A percentile compares a stretch with the other conserved stretches of the same genome.
Conservation (phyloP, 139 green algal genomes). For the Tetratostichococcus sp. region DNA sequence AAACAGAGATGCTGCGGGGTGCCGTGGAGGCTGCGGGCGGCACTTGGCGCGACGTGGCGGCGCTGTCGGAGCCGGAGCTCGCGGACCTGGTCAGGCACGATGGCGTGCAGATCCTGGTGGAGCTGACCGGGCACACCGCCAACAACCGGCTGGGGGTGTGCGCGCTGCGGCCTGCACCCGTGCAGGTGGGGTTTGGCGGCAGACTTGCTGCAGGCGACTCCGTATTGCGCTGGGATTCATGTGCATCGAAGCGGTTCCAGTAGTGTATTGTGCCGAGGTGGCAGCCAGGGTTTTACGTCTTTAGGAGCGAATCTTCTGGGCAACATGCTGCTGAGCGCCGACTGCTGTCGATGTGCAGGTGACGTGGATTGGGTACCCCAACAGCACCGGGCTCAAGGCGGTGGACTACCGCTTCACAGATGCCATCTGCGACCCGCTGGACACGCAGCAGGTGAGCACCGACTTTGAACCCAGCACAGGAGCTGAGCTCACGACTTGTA, state of each 20-base stretch:
- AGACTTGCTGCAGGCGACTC: too few species aligned
- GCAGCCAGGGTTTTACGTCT: too few species aligned
- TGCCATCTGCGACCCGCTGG: conserved; percentile 63
- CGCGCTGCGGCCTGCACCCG: conserved; percentile 74
- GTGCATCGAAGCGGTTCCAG: not conserved
- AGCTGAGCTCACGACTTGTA: too few species aligned
- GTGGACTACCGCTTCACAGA: conserved; percentile 94
- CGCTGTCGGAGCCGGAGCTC: conserved; percentile 54
- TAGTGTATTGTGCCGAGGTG: too few species aligned
- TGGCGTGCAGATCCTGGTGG: conserved; percentile 90
- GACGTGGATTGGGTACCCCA: conserved; percentile 99
- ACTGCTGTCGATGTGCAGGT: conserved; percentile 75
- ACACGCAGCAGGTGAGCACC: conserved; percentile 37
- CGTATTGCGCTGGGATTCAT: too few species aligned
- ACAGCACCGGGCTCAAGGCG: conserved; percentile 81
- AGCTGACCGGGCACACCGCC: conserved; percentile 95
- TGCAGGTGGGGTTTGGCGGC: conserved; percentile 70
- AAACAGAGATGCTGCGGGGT: conserved; percentile 65
- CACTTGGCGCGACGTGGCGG: conserved; percentile 57
- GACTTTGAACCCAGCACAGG: conserved; percentile 43
- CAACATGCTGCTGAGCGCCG: conserved; percentile 47
- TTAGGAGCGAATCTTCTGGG: too few species aligned
- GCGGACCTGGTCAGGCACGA: conserved; percentile 65
- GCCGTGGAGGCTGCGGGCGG: conserved; percentile 54
- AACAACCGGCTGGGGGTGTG: conserved; percentile 90